Conservation (phyloP, 2,329 filamentous ascomycete genomes). For the Clarireedia monteithiana region DNA sequence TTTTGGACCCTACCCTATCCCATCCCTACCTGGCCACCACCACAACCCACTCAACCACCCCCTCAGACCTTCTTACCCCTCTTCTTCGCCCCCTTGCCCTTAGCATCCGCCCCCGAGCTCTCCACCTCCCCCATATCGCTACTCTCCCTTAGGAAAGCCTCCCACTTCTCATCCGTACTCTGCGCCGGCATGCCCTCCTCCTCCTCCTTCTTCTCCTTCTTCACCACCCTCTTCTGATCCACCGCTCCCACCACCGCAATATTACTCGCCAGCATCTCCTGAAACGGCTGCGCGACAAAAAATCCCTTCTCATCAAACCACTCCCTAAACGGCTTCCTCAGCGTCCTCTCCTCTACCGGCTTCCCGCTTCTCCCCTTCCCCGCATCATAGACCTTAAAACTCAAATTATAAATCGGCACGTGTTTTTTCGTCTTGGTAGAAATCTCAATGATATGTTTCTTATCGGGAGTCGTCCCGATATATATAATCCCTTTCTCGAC, state of each 20-base stretch:
- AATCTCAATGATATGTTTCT: slow-evolving; percentile 68
- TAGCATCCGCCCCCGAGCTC: slow-evolving; percentile 11
- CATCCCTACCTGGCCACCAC: too few species aligned
- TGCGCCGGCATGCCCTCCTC: slow-evolving; percentile 11
- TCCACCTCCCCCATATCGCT: slow-evolving; percentile 10
- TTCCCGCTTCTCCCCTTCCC: slow-evolving; percentile 8
- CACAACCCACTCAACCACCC: not conserved
- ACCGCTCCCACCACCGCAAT: slow-evolving; percentile 57
- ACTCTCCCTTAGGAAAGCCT: slow-evolving; percentile 26
- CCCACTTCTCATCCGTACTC: slow-evolving; percentile 28
- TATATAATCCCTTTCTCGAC: slow-evolving; percentile 82
- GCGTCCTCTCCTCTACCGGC: slow-evolving; percentile 32
- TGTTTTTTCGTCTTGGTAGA: slow-evolving; percentile 69
- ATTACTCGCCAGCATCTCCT: slow-evolving; percentile 65
- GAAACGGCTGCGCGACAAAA: slow-evolving; percentile 70
- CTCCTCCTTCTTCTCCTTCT: slow-evolving; percentile 11
- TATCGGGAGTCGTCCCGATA: slow-evolving; percentile 47
- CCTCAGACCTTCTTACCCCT: slow-evolving; percentile 24
- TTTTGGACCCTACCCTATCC: too few species aligned
- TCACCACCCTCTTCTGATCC: slow-evolving; percentile 52
- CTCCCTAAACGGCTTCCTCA: slow-evolving; percentile 58
- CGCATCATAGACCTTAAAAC: slow-evolving; percentile 43
- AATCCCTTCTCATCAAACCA: slow-evolving; percentile 71
- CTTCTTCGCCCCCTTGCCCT: slow-evolving; percentile 19
- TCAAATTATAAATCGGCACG: slow-evolving; percentile 71